These are phyloP conservation scores for Amanita subjunquillea DNA, from an alignment of 768 basidiomycete species.

Conservation along the genomic window DNA sequence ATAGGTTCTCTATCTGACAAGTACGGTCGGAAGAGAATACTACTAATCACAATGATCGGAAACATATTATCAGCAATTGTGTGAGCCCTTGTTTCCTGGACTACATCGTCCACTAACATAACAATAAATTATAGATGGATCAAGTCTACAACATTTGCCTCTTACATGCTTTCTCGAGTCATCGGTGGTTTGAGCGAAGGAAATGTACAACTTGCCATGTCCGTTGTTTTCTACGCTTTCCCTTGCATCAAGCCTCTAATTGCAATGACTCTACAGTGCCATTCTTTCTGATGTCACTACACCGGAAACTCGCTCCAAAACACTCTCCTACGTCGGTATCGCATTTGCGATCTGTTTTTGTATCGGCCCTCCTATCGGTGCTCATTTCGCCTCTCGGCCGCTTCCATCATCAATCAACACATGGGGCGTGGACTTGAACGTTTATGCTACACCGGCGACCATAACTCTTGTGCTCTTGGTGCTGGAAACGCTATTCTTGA, in stretches of 20 bases:
- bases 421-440: conserved; percentile 62
- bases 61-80: conserved; percentile 86
- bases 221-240: conserved; percentile 19
- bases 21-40: conserved; percentile 78
- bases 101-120: not conserved
- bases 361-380: conserved; percentile 89
- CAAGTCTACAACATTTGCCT: conserved; percentile 80
- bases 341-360: conserved; percentile 95
- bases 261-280: conserved; percentile 40
- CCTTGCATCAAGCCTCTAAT: not conserved
- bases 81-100: conserved; percentile 32
- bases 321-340: conserved; percentile 88
- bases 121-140: conserved; percentile 54
- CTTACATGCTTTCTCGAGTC: conserved; percentile 82
- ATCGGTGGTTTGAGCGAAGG: conserved; percentile 94
- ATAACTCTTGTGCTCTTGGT: conserved; percentile 71
- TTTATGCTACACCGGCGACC: conserved; percentile 85
- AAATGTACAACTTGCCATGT: conserved; percentile 96
- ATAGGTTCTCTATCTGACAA: conserved; percentile 83
- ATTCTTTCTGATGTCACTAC: conserved; percentile 89
- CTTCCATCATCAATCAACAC: conserved; percentile 47
- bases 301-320: conserved; percentile 68
- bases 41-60: conserved; percentile 84
- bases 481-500: conserved; percentile 73
- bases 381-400: conserved; percentile 88